These are phyloP conservation scores for Saccharomycopsis synnaedendra DNA, from an alignment of 805 yeast genomes.

Conservation along the genomic window DNA sequence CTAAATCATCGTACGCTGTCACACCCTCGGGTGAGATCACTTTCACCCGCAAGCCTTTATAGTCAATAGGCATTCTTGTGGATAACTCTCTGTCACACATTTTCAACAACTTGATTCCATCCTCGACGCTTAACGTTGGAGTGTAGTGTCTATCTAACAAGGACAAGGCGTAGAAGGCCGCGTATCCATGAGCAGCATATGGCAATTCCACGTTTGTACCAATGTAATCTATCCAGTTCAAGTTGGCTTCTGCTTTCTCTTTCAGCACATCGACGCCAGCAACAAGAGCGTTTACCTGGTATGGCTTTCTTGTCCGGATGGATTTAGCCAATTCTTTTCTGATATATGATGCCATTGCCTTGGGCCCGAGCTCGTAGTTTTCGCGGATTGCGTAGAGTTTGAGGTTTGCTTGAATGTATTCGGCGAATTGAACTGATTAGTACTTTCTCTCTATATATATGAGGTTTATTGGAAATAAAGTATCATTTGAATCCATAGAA, in stretches of 20 bases:
- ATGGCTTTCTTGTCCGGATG: constrained; percentile 88
- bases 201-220: constrained; percentile 89
- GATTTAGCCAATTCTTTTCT: constrained; percentile 83
- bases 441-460: neutral
- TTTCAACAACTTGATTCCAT: constrained; percentile 66
- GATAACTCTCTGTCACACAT: constrained; percentile 69
- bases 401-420: constrained; percentile 84
- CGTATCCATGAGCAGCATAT: constrained; percentile 96
- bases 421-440: constrained; percentile 68
- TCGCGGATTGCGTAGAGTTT: constrained; percentile 83
- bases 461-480: too few species aligned
- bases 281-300: constrained; percentile 81
- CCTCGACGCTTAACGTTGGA: constrained; percentile 60
- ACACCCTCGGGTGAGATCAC: constrained; percentile 55
- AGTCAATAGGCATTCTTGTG: constrained; percentile 85
- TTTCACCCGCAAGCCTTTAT: constrained; percentile 73
- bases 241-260: constrained; percentile 37
- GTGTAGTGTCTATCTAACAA: constrained; percentile 84
- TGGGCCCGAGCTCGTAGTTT: constrained; percentile 67
- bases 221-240: constrained; percentile 86
- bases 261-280: constrained; percentile 68
- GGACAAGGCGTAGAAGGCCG: constrained; percentile 91
- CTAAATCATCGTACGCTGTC: constrained; percentile 4
- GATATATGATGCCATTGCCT: constrained; percentile 79
- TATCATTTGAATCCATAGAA: too few species aligned